These are phyloP conservation scores for Fomitopsis pulvina DNA, from an alignment of 768 basidiomycete genomes.

Conservation along the genomic window DNA sequence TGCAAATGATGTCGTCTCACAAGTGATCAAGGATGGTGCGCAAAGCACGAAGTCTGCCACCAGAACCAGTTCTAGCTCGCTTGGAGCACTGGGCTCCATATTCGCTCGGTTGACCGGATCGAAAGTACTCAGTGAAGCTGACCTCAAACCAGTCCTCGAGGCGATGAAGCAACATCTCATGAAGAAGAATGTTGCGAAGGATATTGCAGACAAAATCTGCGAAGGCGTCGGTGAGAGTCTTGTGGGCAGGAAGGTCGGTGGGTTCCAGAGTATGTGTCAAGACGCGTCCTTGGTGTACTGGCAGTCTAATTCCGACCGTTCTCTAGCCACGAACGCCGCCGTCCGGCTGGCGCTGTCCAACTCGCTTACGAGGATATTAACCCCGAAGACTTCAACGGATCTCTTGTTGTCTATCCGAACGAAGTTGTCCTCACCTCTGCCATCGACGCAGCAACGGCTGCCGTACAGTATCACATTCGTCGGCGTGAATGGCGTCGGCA, in stretches of 20 bases:
- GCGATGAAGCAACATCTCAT: constrained; percentile 98
- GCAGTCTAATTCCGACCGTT: constrained; percentile 6
- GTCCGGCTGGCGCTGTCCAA: constrained; percentile 79
- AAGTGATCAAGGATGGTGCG: constrained; percentile 42
- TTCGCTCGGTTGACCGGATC: constrained; percentile 84
- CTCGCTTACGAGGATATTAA: constrained; percentile 88
- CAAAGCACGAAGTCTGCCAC: constrained; percentile 12
- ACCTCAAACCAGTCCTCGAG: constrained; percentile 81
- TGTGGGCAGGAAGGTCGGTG: constrained; percentile 85
- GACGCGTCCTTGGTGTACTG: constrained; percentile 3
- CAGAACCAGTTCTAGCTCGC: constrained; percentile 29
- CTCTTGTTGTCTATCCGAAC: constrained; percentile 87
- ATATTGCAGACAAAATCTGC: constrained; percentile 91
- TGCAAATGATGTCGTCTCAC: constrained; percentile 49
- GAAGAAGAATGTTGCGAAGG: constrained; percentile 97
- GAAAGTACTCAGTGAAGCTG: constrained; percentile 74
- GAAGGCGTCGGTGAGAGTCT: constrained; percentile 89
- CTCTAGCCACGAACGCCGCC: constrained; percentile 72
- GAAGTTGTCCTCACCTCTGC: constrained; percentile 69
- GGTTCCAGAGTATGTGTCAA: constrained; percentile 69
- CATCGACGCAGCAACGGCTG: constrained; percentile 69
- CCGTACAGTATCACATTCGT: constrained; percentile 96
- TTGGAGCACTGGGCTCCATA: constrained; percentile 67
- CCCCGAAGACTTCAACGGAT: constrained; percentile 97
- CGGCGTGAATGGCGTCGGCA: constrained; percentile 98